Conservation (phyloP, 176 grass and related monocot genomes). For the Aegilops bicornis region DNA sequence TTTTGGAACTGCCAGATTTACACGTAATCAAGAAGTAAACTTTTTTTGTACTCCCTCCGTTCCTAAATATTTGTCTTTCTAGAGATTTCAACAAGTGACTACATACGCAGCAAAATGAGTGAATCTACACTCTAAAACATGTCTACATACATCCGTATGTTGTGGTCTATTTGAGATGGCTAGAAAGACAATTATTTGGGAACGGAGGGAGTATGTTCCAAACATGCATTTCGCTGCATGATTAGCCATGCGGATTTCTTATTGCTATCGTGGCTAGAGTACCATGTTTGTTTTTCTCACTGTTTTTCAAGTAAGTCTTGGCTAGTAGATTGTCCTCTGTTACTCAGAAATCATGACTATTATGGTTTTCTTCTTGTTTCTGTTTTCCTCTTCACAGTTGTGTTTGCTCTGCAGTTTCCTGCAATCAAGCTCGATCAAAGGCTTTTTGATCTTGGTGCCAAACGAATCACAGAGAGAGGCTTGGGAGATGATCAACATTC, state of each 20-base stretch:
- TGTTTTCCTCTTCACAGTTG: constrained; percentile 9
- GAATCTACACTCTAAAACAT: too few species aligned
- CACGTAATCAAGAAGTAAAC: neutral
- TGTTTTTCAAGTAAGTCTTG: neutral
- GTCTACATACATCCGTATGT: too few species aligned
- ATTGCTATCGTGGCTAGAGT: neutral
- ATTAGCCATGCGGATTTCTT: neutral
- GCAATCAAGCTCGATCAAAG: constrained; percentile 87
- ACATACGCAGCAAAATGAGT: too few species aligned
- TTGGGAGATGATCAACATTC: constrained; percentile 82
- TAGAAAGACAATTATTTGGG: too few species aligned
- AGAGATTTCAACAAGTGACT: too few species aligned
- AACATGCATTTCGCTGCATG: neutral
- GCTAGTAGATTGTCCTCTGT: neutral
- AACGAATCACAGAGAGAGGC: constrained; percentile 67
- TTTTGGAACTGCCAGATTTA: too few species aligned
- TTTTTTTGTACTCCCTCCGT: too few species aligned
- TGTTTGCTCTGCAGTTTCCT: constrained; percentile 49
- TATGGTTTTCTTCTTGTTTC: neutral
- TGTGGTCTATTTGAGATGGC: too few species aligned
- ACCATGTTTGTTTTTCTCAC: neutral
- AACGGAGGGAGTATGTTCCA: too few species aligned
- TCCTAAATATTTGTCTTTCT: too few species aligned
- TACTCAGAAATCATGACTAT: neutral
- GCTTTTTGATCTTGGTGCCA: constrained; percentile 71